Percentiles rank a stretch among this genome's conserved stretches.
phyloP scores from a whole-genome alignment of 108 stramenopile species.

The Epipyxis sp. region DNA sequence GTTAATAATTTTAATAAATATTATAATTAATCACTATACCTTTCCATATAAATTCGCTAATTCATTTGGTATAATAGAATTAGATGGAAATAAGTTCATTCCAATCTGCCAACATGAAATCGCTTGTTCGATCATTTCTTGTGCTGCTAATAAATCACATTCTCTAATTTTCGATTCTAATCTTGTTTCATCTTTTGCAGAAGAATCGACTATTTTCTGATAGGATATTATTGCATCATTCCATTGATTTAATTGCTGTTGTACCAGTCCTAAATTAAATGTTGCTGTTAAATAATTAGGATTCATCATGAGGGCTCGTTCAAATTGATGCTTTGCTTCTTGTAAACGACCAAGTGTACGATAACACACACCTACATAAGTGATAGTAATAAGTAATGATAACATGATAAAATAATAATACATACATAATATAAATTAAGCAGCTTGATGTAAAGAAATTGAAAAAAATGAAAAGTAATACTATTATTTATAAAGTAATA shows the following conservation, averaged over 20 bases:
- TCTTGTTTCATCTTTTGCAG: not conserved
- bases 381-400: too few species aligned
- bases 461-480: too few species aligned
- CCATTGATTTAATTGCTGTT: not conserved
- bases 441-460: too few species aligned
- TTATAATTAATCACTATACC: not conserved
- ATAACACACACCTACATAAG: not conserved
- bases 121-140: not conserved
- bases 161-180: not conserved
- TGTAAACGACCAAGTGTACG: not conserved
- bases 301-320: not conserved
- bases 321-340: not conserved
- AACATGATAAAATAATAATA: too few species aligned
- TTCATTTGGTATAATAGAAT: not conserved
- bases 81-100: not conserved
- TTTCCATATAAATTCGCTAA: not conserved
- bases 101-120: not conserved
- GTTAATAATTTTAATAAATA: not conserved
- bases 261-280: not conserved
- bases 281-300: not conserved
- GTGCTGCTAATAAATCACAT: constrained; percentile 2
- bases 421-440: too few species aligned
- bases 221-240: not conserved
- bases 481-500: too few species aligned
- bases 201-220: not conserved